Evolutionary conservation across 495 filamentous ascomycete genomes (phyloP).

Genomic region (Talaromyces liani): DNA sequence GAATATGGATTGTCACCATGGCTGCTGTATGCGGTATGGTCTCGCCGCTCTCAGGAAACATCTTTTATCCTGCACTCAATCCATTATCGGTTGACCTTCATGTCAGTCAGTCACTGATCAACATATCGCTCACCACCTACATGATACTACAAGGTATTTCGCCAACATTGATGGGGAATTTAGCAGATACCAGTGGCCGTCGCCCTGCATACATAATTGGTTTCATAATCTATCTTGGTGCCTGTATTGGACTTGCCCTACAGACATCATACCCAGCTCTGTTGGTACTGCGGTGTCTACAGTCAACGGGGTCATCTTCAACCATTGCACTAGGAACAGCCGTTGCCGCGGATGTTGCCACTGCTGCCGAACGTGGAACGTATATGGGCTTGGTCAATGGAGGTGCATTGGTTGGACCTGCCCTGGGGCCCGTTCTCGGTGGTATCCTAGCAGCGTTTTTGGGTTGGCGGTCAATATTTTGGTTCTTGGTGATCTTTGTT

Average conservation of each 20-base stretch:
- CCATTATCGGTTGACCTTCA: slow-evolving; percentile 27
- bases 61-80: slow-evolving; percentile 38
- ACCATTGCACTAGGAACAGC: slow-evolving; percentile 36
- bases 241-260: slow-evolving; percentile 57
- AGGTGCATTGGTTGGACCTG: slow-evolving; percentile 17
- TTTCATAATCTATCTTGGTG: slow-evolving; percentile 52
- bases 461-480: slow-evolving; percentile 38
- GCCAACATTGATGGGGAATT: slow-evolving; percentile 51
- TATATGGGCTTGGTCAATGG: slow-evolving; percentile 43
- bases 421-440: slow-evolving; percentile 39
- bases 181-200: slow-evolving; percentile 52
- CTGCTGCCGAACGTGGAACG: slow-evolving; percentile 49
- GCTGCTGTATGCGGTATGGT: slow-evolving; percentile 22
- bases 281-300: slow-evolving; percentile 53
- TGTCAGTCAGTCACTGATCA: slow-evolving; percentile 32
- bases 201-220: slow-evolving; percentile 51
- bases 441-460: slow-evolving; percentile 27
- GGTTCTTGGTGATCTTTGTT: slow-evolving; percentile 31
- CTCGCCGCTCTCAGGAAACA: slow-evolving; percentile 34
- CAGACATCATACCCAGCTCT: slow-evolving; percentile 53
- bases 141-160: slow-evolving; percentile 58
- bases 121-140: slow-evolving; percentile 50
- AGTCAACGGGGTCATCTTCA: slow-evolving; percentile 47
- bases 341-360: slow-evolving; percentile 55
- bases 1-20: not conserved